These are phyloP conservation scores for Lentinula novae-zelandiae DNA, from an alignment of 1,284 basidiomycete species.

Conservation along the genomic window DNA sequence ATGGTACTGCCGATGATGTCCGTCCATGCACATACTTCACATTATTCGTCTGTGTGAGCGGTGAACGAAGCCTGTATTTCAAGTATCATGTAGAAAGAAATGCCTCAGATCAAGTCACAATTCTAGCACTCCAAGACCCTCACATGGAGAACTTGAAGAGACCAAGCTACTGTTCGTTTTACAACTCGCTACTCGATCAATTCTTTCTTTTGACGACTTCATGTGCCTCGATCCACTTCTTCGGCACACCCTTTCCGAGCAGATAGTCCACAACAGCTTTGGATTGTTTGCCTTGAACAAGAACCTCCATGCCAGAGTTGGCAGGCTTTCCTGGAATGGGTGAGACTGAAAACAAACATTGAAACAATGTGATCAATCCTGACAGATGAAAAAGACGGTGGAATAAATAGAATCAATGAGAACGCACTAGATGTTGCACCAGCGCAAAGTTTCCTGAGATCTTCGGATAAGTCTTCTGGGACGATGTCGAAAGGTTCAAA, in stretches of 20 bases:
- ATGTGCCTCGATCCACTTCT: slow-evolving; percentile 67
- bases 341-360: slow-evolving; percentile 38
- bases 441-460: slow-evolving; percentile 73
- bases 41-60: too few species aligned
- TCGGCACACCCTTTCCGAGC: slow-evolving; percentile 67
- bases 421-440: slow-evolving; percentile 66
- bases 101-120: too few species aligned
- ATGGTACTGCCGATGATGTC: too few species aligned
- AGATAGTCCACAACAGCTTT: slow-evolving; percentile 66
- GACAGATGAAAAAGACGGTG: not conserved
- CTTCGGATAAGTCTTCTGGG: slow-evolving; percentile 74
- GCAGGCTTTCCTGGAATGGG: slow-evolving; percentile 49
- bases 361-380: not conserved
- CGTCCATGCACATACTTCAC: too few species aligned
- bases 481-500: slow-evolving; percentile 69
- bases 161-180: too few species aligned
- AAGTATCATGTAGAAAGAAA: too few species aligned
- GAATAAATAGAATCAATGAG: not conserved
- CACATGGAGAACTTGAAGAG: too few species aligned
- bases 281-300: slow-evolving; percentile 81
- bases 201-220: slow-evolving; percentile 43
- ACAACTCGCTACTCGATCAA: not conserved
- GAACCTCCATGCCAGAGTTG: slow-evolving; percentile 55
- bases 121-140: too few species aligned
- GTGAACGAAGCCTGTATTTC: too few species aligned